Evolutionary conservation across 2,329 filamentous ascomycete genomes (phyloP), one percentile per base, ranked within the genome.

Genomic region (Rhynchosporium secalis): DNA sequence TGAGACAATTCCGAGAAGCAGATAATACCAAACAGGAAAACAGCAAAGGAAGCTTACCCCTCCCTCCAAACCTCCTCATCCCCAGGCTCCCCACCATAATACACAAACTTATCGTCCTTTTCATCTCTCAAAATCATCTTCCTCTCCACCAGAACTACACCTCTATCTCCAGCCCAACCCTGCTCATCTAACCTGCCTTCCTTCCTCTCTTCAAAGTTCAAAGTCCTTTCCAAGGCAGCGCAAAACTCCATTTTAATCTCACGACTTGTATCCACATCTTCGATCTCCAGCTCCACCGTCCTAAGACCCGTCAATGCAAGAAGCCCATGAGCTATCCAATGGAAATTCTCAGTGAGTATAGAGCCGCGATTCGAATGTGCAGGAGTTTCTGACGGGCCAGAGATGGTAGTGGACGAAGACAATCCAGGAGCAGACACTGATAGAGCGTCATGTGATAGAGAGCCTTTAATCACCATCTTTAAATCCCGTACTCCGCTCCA

Each of bases 241-340:
- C 68, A 69, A 49, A 69, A 69, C 1, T 4, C 9, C 9, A 64
- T 29, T 29, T 69, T 69, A 8, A 12, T n/a, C 2, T 63, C 62
- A 1, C 55, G 31, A 12, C 12, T 6, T 1, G 63, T 49, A 43
- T 62, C 58, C 26, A 60, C 61, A 26, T 68, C 65, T 60, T 68
- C 63, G 33, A 69, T 65, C 28, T 65, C 65, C 0, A 69, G 28
- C 38, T 66, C 66, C 9, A 69, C 12, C 29, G 48, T 60, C 3
- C 58, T n/a, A 6, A 69, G 55, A 10, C 28, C 28, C 0, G 6
- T 49, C 49, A 69, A 26, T 10, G 49, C 31, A 4, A 55, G 12
- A 1, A 69, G 45, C 1, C 67, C 67, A 20, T 20, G 20, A 20
- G 20, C 20, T 20, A 20, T 20, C 20, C 20, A 20, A 20, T 20